These are phyloP conservation scores for Pharnaceum exiguum DNA, from an alignment of 148 eudicot genomes.

Conservation along the genomic window DNA sequence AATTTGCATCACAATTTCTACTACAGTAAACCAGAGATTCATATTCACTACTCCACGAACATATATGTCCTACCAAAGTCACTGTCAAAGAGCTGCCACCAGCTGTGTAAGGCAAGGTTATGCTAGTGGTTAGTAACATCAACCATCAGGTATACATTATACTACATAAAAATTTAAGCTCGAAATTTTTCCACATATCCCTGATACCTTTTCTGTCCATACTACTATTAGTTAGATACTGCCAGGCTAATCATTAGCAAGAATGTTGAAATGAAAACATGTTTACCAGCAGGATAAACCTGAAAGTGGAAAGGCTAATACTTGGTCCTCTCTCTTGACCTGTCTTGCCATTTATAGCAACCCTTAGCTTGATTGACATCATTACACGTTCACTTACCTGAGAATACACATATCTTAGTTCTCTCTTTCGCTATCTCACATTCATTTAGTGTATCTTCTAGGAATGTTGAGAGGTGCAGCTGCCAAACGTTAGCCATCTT, in stretches of 20 bases:
- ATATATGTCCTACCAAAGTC: neutral
- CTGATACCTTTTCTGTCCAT: neutral
- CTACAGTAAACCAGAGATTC: too few species aligned
- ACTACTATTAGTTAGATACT: too few species aligned
- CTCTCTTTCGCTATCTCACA: neutral
- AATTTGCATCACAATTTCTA: too few species aligned
- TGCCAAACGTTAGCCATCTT: neutral
- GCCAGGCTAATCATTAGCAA: too few species aligned
- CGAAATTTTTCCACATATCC: neutral
- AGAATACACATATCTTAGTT: neutral
- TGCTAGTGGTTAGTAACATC: neutral
- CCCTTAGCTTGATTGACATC: neutral
- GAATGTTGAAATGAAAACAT: too few species aligned
- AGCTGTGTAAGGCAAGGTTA: neutral
- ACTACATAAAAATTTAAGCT: neutral
- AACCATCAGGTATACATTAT: too few species aligned
- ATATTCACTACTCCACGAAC: too few species aligned
- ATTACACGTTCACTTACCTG: neutral
- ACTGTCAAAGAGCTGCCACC: conserved; percentile 4
- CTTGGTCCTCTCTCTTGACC: too few species aligned
- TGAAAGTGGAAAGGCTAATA: too few species aligned
- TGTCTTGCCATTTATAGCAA: too few species aligned
- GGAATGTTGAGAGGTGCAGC: neutral
- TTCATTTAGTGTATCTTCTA: neutral
- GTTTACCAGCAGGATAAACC: too few species aligned